phyloP scores from a whole-genome alignment of 176 grass and related monocot genomes.

The Oryza punctata region DNA sequence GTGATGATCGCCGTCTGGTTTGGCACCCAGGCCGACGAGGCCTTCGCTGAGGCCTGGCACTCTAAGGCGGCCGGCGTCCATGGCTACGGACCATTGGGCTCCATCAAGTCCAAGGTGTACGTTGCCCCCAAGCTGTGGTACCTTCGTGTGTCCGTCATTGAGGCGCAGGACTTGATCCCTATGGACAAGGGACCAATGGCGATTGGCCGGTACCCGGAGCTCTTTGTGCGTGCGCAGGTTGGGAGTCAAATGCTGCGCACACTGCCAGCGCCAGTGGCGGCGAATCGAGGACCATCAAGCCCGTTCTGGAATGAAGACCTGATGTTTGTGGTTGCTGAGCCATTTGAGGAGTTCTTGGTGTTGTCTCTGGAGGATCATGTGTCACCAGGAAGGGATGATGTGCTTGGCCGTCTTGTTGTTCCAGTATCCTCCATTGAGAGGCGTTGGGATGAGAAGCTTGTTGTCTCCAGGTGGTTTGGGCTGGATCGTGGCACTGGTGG shows the following conservation, averaged over 20 bases:
- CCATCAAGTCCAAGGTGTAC: constrained; percentile 91
- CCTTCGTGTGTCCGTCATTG: constrained; percentile 69
- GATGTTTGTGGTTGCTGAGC: constrained; percentile 87
- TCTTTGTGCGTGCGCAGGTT: constrained; percentile 74
- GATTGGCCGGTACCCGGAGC: constrained; percentile 60
- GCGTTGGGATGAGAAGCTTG: constrained; percentile 79
- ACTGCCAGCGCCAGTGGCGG: constrained; percentile 35
- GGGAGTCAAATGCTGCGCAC: constrained; percentile 75
- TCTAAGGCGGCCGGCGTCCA: constrained; percentile 83
- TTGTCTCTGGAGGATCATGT: constrained; percentile 76
- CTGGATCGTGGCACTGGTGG: constrained; percentile 49
- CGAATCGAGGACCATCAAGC: constrained; percentile 55
- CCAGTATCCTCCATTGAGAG: constrained; percentile 68
- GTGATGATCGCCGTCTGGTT: constrained; percentile 82
- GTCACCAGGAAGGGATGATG: constrained; percentile 62
- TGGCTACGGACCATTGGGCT: constrained; percentile 66
- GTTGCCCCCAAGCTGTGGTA: constrained; percentile 95
- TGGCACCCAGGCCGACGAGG: constrained; percentile 90
- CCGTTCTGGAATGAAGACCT: constrained; percentile 91
- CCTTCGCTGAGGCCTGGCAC: constrained; percentile 91
- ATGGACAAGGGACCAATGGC: constrained; percentile 47
- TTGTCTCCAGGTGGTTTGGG: constrained; percentile 68
- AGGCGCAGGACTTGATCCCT: constrained; percentile 73
- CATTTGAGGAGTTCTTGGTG: constrained; percentile 77
- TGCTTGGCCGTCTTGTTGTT: constrained; percentile 64